phyloP scores from a whole-genome alignment of 805 yeast genomes.

The Teunomyces pallodes region DNA sequence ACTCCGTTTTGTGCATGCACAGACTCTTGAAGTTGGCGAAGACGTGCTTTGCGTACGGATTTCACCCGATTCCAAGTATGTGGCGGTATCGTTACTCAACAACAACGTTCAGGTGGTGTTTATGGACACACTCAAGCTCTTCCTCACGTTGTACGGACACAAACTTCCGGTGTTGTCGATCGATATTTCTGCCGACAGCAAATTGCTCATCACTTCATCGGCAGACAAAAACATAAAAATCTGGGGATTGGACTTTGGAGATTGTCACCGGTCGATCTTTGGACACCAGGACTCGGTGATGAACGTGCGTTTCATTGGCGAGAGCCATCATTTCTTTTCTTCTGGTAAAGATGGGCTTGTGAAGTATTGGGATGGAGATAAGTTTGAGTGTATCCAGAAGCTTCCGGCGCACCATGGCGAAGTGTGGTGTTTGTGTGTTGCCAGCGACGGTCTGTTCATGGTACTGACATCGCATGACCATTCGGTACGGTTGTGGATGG shows the following conservation, averaged over 20 bases:
- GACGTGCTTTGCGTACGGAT: constrained; percentile 78
- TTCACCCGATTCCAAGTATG: constrained; percentile 72
- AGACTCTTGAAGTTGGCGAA: constrained; percentile 81
- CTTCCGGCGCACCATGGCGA: constrained; percentile 82
- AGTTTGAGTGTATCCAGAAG: constrained; percentile 90
- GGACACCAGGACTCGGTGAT: constrained; percentile 96
- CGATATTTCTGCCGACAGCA: constrained; percentile 87
- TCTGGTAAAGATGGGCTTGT: constrained; percentile 85
- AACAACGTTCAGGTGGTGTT: constrained; percentile 95
- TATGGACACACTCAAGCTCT: constrained; percentile 82
- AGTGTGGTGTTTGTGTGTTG: constrained; percentile 88
- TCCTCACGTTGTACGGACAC: constrained; percentile 89
- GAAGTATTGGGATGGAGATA: constrained; percentile 98
- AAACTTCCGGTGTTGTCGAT: constrained; percentile 91
- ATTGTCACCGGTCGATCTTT: constrained; percentile 93
- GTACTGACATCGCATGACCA: constrained; percentile 91
- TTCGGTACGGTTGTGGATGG: constrained; percentile 88
- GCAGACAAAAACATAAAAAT: constrained; percentile 97
- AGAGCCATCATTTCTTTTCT: constrained; percentile 85
- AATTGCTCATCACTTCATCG: constrained; percentile 84
- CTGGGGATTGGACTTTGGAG: constrained; percentile 99
- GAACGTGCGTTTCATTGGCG: constrained; percentile 80
- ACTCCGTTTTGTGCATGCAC: constrained; percentile 66
- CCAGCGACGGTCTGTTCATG: constrained; percentile 66
- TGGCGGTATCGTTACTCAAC: constrained; percentile 85